phyloP scores from a whole-genome alignment of 1,139 yeast species.

The Geotrichum bryndzae region DNA sequence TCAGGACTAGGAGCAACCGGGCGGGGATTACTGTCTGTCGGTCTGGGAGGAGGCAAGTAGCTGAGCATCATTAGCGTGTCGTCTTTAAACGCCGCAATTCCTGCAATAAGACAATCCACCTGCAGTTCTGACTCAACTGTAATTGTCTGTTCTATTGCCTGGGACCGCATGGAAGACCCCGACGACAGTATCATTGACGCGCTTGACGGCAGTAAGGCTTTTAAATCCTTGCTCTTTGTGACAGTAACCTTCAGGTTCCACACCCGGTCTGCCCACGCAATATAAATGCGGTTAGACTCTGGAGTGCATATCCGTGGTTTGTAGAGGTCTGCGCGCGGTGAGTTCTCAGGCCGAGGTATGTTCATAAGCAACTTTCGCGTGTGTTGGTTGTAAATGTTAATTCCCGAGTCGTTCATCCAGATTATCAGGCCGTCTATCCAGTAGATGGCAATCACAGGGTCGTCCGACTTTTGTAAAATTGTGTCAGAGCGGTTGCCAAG shows the following conservation, averaged over 20 bases:
- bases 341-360: constrained; percentile 52
- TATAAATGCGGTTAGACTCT: constrained; percentile 59
- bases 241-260: constrained; percentile 58
- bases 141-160: constrained; percentile 45
- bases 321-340: constrained; percentile 72
- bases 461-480: constrained; percentile 53
- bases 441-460: constrained; percentile 67
- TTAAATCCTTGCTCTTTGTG: constrained; percentile 12
- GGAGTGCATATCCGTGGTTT: constrained; percentile 73
- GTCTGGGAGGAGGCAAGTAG: constrained; percentile 34
- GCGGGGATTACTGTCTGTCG: constrained; percentile 18
- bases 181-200: constrained; percentile 33
- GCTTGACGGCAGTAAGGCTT: constrained; percentile 25
- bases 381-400: constrained; percentile 37
- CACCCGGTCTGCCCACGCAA: constrained; percentile 79
- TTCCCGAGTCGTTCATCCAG: constrained; percentile 85
- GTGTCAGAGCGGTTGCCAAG: constrained; percentile 72
- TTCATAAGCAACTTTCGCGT: constrained; percentile 37
- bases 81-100: constrained; percentile 60
- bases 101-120: constrained; percentile 63
- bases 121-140: constrained; percentile 51
- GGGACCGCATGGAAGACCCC: constrained; percentile 26
- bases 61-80: constrained; percentile 35
- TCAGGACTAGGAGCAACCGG: constrained; percentile 51
- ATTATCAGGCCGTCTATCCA: constrained; percentile 54